Base-by-base conservation (phyloP, 2,329 filamentous ascomycete species). In the Hypoxylon sp. region DNA sequence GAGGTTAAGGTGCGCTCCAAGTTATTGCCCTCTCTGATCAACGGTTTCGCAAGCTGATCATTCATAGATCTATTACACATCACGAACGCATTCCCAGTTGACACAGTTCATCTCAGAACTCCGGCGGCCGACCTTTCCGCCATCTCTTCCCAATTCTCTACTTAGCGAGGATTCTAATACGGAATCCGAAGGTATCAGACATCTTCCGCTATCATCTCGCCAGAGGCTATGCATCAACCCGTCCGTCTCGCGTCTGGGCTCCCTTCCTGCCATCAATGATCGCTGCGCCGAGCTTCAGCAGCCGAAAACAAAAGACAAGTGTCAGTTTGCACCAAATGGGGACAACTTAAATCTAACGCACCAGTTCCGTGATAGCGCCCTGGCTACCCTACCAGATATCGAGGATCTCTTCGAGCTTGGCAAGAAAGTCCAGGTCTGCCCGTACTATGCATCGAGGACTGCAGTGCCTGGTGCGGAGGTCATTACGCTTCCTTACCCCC, bases 371-470 rank as follows among this genome's bases (percentile, higher is more conserved):
- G 94, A 98, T 73, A 88, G 91, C 68, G 87, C 91, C 0, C 80
- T 98, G 34, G 93, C 95, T 0, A 93, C 87, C 0, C 85, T 99
- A 6, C 90, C 92, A 2, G 95, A 99, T 72, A 98, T 99, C 57
- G 95, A 99, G 76, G 95, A 99, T 71, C 82, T 98, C 39, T 89
- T 90, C 19, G 81, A 82, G 13, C 81, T 98, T 1, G 95, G 95
- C 3, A 91, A 89, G 71, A 86, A 89, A 51, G 82, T 97, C 30
- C 87, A 89, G 0, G 86, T 98, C 4, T 99, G 95, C 74, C 94
- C 95, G 0, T 99, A 99, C 76, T 99, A 99, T 77, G 94, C 94
- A n/a, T 94, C 94, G 0, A 86, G 95, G 50, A 85, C 91, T 2
- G 91, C 92, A 0, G 89, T 97, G n/a, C 88, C 89, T 17, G 86